Percentiles rank a stretch among this genome's conserved stretches.
Conservation (phyloP, 768 basidiomycete species). For the Tulasnella sp. region DNA sequence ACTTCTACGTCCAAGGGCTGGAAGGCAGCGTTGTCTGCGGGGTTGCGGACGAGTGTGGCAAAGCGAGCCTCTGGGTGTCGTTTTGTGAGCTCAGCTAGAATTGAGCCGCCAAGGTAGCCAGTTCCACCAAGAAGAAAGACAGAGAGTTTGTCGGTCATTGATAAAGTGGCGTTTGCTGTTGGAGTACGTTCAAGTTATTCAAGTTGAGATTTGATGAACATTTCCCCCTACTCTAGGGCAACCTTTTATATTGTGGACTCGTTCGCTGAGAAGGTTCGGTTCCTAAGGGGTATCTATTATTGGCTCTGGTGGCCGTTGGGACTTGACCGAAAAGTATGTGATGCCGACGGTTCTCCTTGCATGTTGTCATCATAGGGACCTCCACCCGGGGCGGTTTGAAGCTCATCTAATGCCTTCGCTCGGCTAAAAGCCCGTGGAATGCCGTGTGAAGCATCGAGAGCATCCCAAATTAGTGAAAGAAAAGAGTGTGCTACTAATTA, state of each 20-base stretch:
- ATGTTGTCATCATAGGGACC: too few species aligned
- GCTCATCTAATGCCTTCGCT: too few species aligned
- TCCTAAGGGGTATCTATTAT: too few species aligned
- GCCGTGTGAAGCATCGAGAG: too few species aligned
- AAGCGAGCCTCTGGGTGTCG: constrained; percentile 31
- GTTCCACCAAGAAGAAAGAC: constrained; percentile 28
- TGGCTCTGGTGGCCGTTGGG: too few species aligned
- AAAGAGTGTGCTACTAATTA: too few species aligned
- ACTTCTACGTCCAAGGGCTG: constrained; percentile 26
- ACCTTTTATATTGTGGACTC: neutral
- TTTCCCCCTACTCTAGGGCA: neutral
- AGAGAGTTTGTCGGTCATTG: neutral
- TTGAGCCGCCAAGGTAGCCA: constrained; percentile 33
- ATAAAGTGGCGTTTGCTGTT: neutral
- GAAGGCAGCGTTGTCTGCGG: constrained; percentile 27
- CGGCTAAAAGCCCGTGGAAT: too few species aligned
- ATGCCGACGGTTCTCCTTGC: too few species aligned
- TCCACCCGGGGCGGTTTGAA: too few species aligned
- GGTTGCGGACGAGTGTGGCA: constrained; percentile 28
- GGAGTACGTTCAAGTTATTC: neutral
- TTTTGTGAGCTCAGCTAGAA: constrained; percentile 38
- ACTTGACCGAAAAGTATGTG: too few species aligned
- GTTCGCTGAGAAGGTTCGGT: too few species aligned
- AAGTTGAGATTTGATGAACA: neutral
- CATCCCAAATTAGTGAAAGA: too few species aligned